Percentiles rank a stretch among this genome's conserved stretches.
phyloP scores from a whole-genome alignment of 805 yeast species.

The Barnettozyma sucrosica region DNA sequence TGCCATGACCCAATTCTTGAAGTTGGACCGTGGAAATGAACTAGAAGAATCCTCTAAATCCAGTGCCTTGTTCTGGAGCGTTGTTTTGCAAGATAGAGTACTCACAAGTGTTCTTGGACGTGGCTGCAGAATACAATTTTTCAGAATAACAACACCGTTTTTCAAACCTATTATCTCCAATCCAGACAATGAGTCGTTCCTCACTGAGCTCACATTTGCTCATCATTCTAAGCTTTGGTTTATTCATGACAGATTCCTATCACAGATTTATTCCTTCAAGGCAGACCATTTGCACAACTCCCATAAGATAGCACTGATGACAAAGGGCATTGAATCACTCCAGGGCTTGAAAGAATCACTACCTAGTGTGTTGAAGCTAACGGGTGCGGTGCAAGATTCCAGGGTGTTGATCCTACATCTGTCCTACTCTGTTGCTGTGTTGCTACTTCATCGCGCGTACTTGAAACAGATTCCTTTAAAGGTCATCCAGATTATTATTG shows the following conservation, averaged over 20 bases:
- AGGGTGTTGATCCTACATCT: slow-evolving; percentile 26
- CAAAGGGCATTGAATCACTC: slow-evolving; percentile 26
- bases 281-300: slow-evolving; percentile 30
- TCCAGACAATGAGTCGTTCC: slow-evolving; percentile 5
- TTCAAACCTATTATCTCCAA: slow-evolving; percentile 15
- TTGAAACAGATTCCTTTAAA: slow-evolving; percentile 26
- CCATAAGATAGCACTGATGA: slow-evolving; percentile 26
- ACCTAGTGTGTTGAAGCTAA: slow-evolving; percentile 19
- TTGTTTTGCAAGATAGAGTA: slow-evolving; percentile 29
- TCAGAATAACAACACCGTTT: slow-evolving; percentile 28
- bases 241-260: slow-evolving; percentile 27
- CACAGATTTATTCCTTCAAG: slow-evolving; percentile 31
- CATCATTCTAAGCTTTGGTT: slow-evolving; percentile 30
- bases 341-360: slow-evolving; percentile 20
- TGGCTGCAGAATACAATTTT: slow-evolving; percentile 30
- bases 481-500: slow-evolving; percentile 23
- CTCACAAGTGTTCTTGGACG: slow-evolving; percentile 31
- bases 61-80: slow-evolving; percentile 26
- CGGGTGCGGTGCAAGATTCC: slow-evolving; percentile 14
- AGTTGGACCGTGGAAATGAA: slow-evolving; percentile 17
- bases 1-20: slow-evolving; percentile 27
- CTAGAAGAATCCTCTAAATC: slow-evolving; percentile 6
- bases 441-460: slow-evolving; percentile 29
- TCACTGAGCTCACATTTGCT: slow-evolving; percentile 25
- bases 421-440: slow-evolving; percentile 25